Evolutionary conservation across 225 moss, liverwort and hornwort species (phyloP), one percentile per base, ranked within the genome.

Genomic region (Marchantia polymorpha): DNA sequence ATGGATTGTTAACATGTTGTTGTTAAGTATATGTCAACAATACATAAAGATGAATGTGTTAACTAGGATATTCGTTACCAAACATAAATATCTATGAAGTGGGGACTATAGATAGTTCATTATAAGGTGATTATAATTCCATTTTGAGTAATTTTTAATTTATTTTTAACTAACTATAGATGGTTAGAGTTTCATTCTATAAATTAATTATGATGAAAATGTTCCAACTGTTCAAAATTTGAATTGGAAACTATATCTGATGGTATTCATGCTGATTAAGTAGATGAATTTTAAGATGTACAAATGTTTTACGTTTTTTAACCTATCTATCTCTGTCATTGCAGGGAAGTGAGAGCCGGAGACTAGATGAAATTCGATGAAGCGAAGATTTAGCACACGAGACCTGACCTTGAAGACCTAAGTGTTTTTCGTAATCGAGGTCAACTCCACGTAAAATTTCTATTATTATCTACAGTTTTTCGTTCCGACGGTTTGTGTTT

Each of bases 301-400:
- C 13, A 25, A 3, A 10, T 27, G 66, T 29, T 4, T 6, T 7
- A n/a, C 7, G 27, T 30, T 66, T n/a, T 9, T 29, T 4, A 13
- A 29, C 23, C 30, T 66, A 10, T 14, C 25, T 66, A 10, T 67
- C 50, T 49, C n/a, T n/a, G n/a, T 72, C 12, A 13, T 54, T 7
- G 53, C 88, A 95, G 94, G 84, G 95, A 93, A 80, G 95, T 93
- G 10, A 82, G 93, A 23, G 95, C 95, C 51, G 93, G 95, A 80
- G 95, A 93, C 1, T 95, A 88, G 48, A 95, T 93, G 78, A 93
- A 95, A 61, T 93, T 95, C 82, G 95, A 95, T 72, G 91, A 93
- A 83, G 92, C 92, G 71, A 93, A 93, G 72, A 92, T 95, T 70
- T 90, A 95, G 63, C 92, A 95, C 70, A 92, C 93, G 20, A 89